Evolutionary conservation across 176 grass and related monocot species (phyloP).

Genomic region (Sorghum bicolor): Sorghum_bicolor_NCBIv3 NC_012873.2:66342501-66343000

Average conservation of each 20-base stretch:
- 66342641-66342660: neutral
- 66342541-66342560: constrained; percentile 34
- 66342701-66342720: constrained; percentile 7
- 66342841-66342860: constrained; percentile 20
- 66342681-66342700: constrained; percentile 1
- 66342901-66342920: constrained; percentile 23
- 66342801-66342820: constrained; percentile 2
- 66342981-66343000: constrained; percentile 42
- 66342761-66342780: constrained; percentile 33
- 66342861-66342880: constrained; percentile 4
- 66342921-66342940: constrained; percentile 21
- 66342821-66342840: neutral
- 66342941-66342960: constrained; percentile 23
- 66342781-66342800: constrained; percentile 29
- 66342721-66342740: neutral
- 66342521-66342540: constrained; percentile 43
- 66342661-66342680: constrained; percentile 12
- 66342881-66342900: constrained; percentile 24
- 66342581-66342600: constrained; percentile 30
- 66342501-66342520: constrained; percentile 35
- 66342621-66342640: constrained; percentile 37
- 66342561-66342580: constrained; percentile 34
- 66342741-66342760: constrained; percentile 23
- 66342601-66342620: constrained; percentile 21
- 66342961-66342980: constrained; percentile 22